Base-by-base conservation (phyloP, 75 land plant species). In the Chamaecyparis obtusa region DNA sequence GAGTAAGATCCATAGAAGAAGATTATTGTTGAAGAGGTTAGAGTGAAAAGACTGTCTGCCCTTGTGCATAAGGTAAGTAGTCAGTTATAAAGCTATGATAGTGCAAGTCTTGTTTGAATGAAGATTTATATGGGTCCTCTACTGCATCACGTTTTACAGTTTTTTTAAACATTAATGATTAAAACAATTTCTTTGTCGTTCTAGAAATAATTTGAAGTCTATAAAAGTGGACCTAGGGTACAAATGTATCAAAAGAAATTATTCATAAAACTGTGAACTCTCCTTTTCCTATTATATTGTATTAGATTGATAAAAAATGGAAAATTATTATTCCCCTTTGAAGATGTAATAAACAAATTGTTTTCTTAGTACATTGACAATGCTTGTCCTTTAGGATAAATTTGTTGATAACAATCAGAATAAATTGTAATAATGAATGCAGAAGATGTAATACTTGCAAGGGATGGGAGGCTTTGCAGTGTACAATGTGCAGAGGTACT, bases 401-500 rank as follows among this genome's bases (percentile, higher is more conserved):
- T 5, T 21, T 64, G 27, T 5, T 64, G 24, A 64, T 64, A 24
- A 64, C 24, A 64, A 64, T 21, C 27, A 64, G 27, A 24, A 24
- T 57, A 24, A 24, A 24, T 64, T 64, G 6, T 64, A 24, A 64
- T 51, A 64, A 21, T 64, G 69, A 64, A 83, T 89, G 88, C 94
- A 97, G 99, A 86, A 88, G 95, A 41, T 97, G 99, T 91, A 85
- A 75, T 3, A 95, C 94, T 41, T 97, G 99, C 91, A 94, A 93
- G 89, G 99, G 99, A 83, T 97, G 98, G 98, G 92, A 94, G 27
- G 99, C 95, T 11, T 57, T 97, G 78, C 93, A 94, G 11, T 97
- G 99, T 86, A 96, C 96, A 5, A 91, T 89, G 94, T 97, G 99
- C 89, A 91, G 86, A 89, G 99, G 99, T 27, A 91, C 90, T 85